phyloP scores from a whole-genome alignment of 1,284 basidiomycete genomes.

The Trichosporon coremiiforme region DNA sequence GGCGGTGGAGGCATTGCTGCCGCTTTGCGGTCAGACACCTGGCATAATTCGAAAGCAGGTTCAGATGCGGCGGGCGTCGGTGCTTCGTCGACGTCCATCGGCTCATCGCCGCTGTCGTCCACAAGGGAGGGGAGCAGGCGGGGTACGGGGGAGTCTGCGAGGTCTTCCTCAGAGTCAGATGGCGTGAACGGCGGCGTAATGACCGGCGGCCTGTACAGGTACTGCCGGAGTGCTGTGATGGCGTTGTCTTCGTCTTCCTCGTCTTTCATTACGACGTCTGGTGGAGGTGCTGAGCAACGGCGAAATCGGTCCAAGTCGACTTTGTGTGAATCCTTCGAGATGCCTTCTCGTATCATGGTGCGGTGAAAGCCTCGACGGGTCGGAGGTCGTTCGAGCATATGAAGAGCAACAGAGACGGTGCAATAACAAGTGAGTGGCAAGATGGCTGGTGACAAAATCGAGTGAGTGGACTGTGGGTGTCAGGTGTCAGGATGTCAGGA shows the following conservation, averaged over 20 bases:
- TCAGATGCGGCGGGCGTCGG: background rate
- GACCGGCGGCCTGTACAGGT: background rate
- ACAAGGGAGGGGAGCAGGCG: slow-evolving; percentile 7
- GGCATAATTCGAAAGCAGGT: background rate
- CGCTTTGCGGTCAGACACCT: background rate
- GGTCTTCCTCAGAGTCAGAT: background rate
- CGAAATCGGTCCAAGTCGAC: slow-evolving; percentile 2
- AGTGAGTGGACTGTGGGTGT: slow-evolving; percentile 4
- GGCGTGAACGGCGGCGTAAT: background rate
- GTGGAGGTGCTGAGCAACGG: slow-evolving; percentile 13
- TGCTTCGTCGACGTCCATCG: slow-evolving; percentile 14
- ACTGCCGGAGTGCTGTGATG: background rate
- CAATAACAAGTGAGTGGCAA: slow-evolving; percentile 1
- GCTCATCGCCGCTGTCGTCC: slow-evolving; percentile 11
- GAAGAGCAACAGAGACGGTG: slow-evolving; percentile 7
- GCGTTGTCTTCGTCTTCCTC: slow-evolving; percentile 11
- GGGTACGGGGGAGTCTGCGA: background rate
- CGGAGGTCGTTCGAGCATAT: slow-evolving; percentile 13
- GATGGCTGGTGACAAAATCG: slow-evolving; percentile 12
- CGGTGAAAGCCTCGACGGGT: slow-evolving; percentile 10
- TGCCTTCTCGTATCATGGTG: background rate
- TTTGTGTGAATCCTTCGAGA: background rate
- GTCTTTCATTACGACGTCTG: slow-evolving; percentile 8
- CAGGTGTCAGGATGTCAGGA: background rate
- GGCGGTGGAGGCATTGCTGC: slow-evolving; percentile 7